Evolutionary conservation across 2,329 filamentous ascomycete genomes (phyloP), one percentile per base, ranked within the genome.

Genomic region (Escovopsis weberi): DNA sequence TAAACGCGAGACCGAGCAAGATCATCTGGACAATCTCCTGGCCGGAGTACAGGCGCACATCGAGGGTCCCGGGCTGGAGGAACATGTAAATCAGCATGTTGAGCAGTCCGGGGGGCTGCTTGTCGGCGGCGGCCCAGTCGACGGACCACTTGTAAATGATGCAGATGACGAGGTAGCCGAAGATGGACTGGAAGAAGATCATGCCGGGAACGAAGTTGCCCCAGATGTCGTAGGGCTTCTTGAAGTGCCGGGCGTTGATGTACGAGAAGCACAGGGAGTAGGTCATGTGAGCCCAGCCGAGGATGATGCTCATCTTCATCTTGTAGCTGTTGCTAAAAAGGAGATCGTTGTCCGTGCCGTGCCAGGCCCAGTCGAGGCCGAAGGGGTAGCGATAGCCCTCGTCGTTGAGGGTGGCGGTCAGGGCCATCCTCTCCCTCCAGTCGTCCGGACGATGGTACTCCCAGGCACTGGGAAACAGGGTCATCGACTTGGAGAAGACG

Each of bases 41-140:
- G 36, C 85, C 85, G 19, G 68, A 59, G 60, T 94, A 98, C 5
- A 98, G 71, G 40, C 72, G 72, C 47, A 85, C 75, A 39, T 84
- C 80, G 12, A 80, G 58, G 0, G 63, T 83, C 41, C 87, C 87
- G 4, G 91, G 91, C 49, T 81, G 78, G 52, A 98, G 67, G 70
- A 98, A 98, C 93, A 98, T 98, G 74, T 95, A 95, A 57, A 98
- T 98, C 56, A 98, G 72, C 89, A 96, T 96, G 74, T 98, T 98
- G 48, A 98, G 68, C 46, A 98, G 71, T 55, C 87, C 86, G 2
- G 93, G 91, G 1, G 93, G 85, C 48, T 76, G 72, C 36, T 71
- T 72, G 10, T 70, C 77, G 39, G 67, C 66, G 42, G 63, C 63
- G 26, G 59, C 53, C 91, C 91, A 98, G 62, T 98, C 81, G 33